Percentiles rank a stretch among this genome's conserved stretches.
Evolutionary conservation across 345 rosid species (phyloP).

Genomic region (Acer saccharum): DNA sequence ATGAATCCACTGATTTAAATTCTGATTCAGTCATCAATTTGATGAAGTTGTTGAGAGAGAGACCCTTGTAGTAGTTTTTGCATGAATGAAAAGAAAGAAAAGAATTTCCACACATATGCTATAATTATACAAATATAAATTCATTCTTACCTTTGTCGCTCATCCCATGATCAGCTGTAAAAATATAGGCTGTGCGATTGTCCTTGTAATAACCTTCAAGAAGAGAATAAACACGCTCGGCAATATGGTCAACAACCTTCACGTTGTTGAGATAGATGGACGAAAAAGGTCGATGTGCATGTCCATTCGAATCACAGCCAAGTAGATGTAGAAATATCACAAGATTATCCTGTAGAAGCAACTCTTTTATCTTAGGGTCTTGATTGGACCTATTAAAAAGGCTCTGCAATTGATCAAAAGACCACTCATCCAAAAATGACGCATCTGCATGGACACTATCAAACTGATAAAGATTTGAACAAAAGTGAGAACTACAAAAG

Average conservation of each 20-base stretch:
- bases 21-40: not conserved
- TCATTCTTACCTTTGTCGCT: conserved; percentile 79
- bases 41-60: not conserved
- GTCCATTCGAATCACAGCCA: conserved; percentile 99
- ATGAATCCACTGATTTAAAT: not conserved
- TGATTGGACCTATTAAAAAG: conserved; percentile 79
- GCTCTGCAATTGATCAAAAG: conserved; percentile 91
- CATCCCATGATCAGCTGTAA: conserved; percentile 99
- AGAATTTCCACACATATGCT: not conserved
- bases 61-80: not conserved
- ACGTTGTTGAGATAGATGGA: conserved; percentile 94
- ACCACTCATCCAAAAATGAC: conserved; percentile 98
- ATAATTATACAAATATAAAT: not conserved
- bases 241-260: conserved; percentile 89
- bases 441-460: conserved; percentile 78
- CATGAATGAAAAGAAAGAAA: not conserved
- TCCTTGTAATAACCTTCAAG: conserved; percentile 87
- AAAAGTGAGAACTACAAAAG: not conserved
- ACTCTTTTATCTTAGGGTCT: conserved; percentile 70
- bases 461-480: conserved; percentile 30
- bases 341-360: conserved; percentile 81
- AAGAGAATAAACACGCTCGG: conserved; percentile 70
- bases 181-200: conserved; percentile 82
- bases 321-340: conserved; percentile 91
- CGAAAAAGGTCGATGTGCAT: conserved; percentile 94